phyloP scores from a whole-genome alignment of 75 land plant species.

The Cunninghamia lanceolata region DNA sequence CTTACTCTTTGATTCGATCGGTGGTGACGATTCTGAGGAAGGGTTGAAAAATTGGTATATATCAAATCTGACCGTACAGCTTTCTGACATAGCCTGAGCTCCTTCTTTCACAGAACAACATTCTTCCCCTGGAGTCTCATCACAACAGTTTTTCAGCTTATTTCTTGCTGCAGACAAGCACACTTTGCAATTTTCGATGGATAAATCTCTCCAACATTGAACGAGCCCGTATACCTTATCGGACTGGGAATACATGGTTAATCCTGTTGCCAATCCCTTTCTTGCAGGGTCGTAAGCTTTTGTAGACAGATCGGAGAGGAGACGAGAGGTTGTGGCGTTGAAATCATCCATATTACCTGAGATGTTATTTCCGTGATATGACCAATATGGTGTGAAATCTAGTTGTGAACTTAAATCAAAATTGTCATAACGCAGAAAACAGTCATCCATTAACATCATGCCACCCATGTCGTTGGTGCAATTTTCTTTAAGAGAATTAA shows the following conservation, averaged over 20 bases:
- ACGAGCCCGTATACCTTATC: neutral
- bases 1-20: too few species aligned
- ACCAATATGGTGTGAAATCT: neutral
- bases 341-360: neutral
- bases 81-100: neutral
- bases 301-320: neutral
- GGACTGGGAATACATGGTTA: neutral
- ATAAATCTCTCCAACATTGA: constrained; percentile 1
- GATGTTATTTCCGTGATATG: neutral
- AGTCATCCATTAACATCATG: neutral
- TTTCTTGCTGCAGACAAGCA: neutral
- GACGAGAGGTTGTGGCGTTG: neutral
- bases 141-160: too few species aligned
- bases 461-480: neutral
- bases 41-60: neutral
- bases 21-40: neutral
- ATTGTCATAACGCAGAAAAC: constrained; percentile 14
- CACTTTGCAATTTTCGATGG: neutral
- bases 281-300: neutral
- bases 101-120: neutral
- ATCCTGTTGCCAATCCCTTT: neutral
- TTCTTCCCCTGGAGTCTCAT: too few species aligned
- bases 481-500: neutral
- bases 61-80: neutral
- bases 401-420: neutral